phyloP scores from a whole-genome alignment of 2,329 filamentous ascomycete species.

The Trichoderma sp. region DNA sequence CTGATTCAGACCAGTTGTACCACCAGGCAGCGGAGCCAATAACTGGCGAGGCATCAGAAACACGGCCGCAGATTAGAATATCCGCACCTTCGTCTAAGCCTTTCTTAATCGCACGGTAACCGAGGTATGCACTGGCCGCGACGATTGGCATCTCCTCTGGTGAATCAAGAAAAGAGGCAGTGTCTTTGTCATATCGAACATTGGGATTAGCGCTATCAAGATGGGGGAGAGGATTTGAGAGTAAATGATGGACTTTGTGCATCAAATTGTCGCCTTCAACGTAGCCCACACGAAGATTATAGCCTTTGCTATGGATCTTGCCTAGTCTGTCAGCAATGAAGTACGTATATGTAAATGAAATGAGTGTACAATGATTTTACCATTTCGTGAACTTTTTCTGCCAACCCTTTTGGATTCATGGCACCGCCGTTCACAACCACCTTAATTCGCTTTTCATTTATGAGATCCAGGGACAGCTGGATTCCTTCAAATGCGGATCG shows the following conservation, averaged over 20 bases:
- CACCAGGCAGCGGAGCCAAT: conserved; percentile 53
- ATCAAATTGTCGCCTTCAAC: conserved; percentile 39
- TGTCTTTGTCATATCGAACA: conserved; percentile 23
- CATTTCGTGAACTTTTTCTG: conserved; percentile 31
- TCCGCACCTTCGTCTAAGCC: conserved; percentile 39
- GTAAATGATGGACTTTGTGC: conserved; percentile 18
- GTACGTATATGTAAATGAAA: background rate
- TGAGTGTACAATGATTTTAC: background rate
- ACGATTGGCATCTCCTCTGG: conserved; percentile 23
- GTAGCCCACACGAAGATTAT: conserved; percentile 36
- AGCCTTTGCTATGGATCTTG: conserved; percentile 27
- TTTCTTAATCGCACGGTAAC: conserved; percentile 42
- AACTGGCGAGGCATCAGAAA: conserved; percentile 45
- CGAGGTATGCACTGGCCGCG: conserved; percentile 48
- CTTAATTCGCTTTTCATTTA: conserved; percentile 47
- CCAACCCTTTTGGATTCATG: conserved; percentile 51
- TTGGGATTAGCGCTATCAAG: conserved; percentile 22
- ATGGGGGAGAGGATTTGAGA: conserved; percentile 22
- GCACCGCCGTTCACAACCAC: conserved; percentile 56
- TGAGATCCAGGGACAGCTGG: conserved; percentile 32
- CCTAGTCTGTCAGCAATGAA: background rate
- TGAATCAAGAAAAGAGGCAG: conserved; percentile 22
- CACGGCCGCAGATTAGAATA: conserved; percentile 43
- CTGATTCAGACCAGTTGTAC: conserved; percentile 44
- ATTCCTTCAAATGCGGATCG: conserved; percentile 26